A percentile compares a stretch with the other conserved stretches of the same genome.
Evolutionary conservation across 1,139 yeast genomes (phyloP).

Genomic region (Nadsonia commutata): DNA sequence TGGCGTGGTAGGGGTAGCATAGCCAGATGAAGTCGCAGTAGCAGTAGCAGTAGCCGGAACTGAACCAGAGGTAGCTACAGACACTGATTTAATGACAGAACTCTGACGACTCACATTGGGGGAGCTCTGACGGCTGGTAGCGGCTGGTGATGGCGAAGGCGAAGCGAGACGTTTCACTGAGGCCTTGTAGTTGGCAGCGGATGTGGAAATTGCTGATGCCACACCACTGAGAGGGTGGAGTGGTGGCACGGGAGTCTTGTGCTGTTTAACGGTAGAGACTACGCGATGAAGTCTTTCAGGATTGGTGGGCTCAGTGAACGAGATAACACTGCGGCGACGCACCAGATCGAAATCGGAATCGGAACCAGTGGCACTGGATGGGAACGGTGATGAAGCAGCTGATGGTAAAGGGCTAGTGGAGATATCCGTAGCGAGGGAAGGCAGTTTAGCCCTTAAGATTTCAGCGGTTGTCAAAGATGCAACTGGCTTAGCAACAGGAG

Average conservation of each 20-base stretch:
- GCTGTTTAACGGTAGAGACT: not conserved
- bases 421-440: no score
- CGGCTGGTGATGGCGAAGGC: not conserved
- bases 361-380: no score
- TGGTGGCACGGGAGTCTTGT: not conserved
- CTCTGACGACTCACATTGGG: not conserved
- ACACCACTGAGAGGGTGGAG: not conserved
- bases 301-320: not conserved
- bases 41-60: not conserved
- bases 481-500: no score
- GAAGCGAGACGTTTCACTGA: not conserved
- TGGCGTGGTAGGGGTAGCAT: no score
- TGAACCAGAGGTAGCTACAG: not conserved
- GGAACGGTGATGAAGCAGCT: not conserved
- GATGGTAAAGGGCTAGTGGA: no score
- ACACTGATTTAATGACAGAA: not conserved
- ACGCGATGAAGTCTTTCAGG: not conserved
- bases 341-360: not conserved
- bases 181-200: not conserved
- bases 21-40: not conserved
- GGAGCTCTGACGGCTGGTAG: not conserved
- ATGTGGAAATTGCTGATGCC: not conserved
- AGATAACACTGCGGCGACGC: not conserved
- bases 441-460: no score
- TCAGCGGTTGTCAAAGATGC: no score